Conservation (phyloP, 495 filamentous ascomycete species). For the Penicillium ochrochloron region DNA sequence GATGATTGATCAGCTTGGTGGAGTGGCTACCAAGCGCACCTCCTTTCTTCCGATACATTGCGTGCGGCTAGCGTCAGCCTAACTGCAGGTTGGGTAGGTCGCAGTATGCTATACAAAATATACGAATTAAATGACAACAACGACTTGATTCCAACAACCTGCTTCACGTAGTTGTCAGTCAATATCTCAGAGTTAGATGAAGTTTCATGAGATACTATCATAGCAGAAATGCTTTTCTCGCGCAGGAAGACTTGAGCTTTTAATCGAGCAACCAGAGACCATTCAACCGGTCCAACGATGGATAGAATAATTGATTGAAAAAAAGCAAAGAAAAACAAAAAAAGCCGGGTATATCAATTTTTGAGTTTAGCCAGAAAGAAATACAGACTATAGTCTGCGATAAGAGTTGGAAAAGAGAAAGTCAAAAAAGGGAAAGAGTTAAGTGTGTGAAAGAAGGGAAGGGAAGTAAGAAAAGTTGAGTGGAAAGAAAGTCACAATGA, state of each 20-base stretch:
- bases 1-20: too few relatives aligned
- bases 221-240: neutral
- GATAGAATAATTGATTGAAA: neutral
- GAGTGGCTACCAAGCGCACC: too few relatives aligned
- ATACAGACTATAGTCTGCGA: constrained; percentile 12
- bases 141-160: too few relatives aligned
- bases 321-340: constrained; percentile 1
- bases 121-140: neutral
- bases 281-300: neutral
- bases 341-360: constrained; percentile 34
- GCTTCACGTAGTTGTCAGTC: too few relatives aligned
- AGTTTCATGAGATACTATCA: neutral
- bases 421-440: constrained; percentile 8
- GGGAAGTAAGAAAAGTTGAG: constrained; percentile 7
- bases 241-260: neutral
- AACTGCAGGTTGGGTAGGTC: too few relatives aligned
- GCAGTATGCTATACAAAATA: too few relatives aligned
- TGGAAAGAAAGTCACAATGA: constrained; percentile 27
- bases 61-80: too few relatives aligned
- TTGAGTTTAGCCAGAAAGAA: constrained; percentile 7
- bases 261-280: neutral
- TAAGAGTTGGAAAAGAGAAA: constrained; percentile 5
- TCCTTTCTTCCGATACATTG: too few relatives aligned
- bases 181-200: neutral
- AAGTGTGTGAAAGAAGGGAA: constrained; percentile 12